These are phyloP conservation scores for Arthrobotrys pseudoclavata DNA, from an alignment of 2,329 filamentous ascomycete species.

Conservation along the genomic window DNA sequence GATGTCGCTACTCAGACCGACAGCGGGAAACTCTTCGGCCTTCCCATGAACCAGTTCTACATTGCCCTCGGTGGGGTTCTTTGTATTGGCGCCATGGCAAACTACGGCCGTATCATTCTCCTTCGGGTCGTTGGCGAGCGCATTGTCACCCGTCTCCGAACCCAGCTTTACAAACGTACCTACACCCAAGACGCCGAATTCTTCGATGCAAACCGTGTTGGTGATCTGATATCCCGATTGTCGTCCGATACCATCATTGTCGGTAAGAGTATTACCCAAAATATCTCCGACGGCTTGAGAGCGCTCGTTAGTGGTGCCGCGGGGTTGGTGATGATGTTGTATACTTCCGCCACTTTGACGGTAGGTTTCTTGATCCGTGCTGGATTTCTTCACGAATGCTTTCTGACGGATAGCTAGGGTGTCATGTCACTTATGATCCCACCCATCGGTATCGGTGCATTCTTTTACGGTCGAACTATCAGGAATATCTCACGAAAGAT, in stretches of 20 bases:
- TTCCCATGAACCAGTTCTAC: conserved; percentile 91
- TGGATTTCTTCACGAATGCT: background rate
- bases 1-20: conserved; percentile 86
- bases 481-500: conserved; percentile 91
- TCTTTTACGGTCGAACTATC: conserved; percentile 90
- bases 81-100: conserved; percentile 85
- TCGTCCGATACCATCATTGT: conserved; percentile 98
- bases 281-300: conserved; percentile 93
- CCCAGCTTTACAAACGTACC: conserved; percentile 89
- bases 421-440: conserved; percentile 84
- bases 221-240: conserved; percentile 93
- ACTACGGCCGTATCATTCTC: conserved; percentile 93
- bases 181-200: conserved; percentile 99
- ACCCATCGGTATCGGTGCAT: conserved; percentile 88
- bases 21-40: conserved; percentile 81
- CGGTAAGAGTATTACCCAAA: conserved; percentile 98
- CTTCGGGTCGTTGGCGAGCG: conserved; percentile 94
- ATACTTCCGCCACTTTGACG: conserved; percentile 76
- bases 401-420: conserved; percentile 34
- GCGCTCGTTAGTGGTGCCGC: conserved; percentile 90
- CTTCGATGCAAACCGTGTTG: conserved; percentile 96
- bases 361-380: conserved; percentile 3
- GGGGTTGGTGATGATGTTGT: conserved; percentile 94
- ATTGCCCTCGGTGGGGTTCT: conserved; percentile 80
- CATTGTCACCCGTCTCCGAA: conserved; percentile 89